Evolutionary conservation across 306 rosid species (phyloP).

Genomic region (Ormosia emarginata): DNA sequence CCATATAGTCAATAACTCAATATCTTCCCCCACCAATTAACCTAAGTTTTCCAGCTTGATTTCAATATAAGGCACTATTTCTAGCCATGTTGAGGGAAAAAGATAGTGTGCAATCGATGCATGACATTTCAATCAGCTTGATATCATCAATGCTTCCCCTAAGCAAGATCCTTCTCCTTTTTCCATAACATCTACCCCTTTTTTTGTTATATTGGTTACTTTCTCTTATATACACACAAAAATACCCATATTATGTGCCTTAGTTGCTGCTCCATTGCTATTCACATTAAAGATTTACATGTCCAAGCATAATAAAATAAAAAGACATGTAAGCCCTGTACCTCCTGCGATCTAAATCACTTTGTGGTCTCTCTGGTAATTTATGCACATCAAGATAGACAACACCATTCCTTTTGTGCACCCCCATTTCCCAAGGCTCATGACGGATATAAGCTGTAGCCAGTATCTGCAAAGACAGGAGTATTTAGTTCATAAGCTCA

Average conservation of each 20-base stretch:
- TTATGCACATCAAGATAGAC: slow-evolving; percentile 96
- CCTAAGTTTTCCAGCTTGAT: neutral
- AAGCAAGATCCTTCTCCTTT: slow-evolving; percentile 8
- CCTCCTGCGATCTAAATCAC: slow-evolving; percentile 91
- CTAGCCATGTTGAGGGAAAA: neutral
- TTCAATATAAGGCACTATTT: neutral
- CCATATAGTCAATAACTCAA: neutral
- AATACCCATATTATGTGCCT: neutral
- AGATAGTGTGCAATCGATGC: neutral
- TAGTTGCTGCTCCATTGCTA: neutral
- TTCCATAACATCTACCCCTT: neutral
- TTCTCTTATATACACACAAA: neutral
- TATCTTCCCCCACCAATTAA: neutral
- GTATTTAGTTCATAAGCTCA: neutral
- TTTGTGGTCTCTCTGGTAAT: slow-evolving; percentile 83
- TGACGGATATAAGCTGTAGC: slow-evolving; percentile 84
- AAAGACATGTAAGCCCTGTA: slow-evolving; percentile 17
- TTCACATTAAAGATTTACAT: neutral
- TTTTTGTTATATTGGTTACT: neutral
- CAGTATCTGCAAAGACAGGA: slow-evolving; percentile 55
- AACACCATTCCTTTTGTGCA: slow-evolving; percentile 93
- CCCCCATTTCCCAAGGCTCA: slow-evolving; percentile 99
- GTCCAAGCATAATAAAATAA: neutral
- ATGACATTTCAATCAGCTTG: neutral
- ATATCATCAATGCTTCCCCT: neutral